Percentiles rank a stretch among this genome's conserved stretches.
Conservation (phyloP, 1,139 yeast genomes). For the Sugiyamaella pinicola region DNA sequence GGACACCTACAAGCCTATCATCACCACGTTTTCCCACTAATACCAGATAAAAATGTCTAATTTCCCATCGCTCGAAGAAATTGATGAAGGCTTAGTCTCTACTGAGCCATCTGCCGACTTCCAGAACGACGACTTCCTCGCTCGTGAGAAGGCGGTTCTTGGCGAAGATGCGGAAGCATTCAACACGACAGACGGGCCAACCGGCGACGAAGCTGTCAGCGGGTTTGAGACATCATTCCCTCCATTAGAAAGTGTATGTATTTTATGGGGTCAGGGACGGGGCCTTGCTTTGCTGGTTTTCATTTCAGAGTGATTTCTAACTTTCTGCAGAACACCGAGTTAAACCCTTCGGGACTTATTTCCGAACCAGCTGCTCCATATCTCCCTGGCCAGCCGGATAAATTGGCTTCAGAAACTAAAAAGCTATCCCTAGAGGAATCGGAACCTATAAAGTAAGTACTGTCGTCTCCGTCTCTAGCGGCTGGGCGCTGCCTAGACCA, state of each 20-base stretch:
- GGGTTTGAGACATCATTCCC: constrained; percentile 46
- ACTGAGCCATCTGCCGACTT: constrained; percentile 41
- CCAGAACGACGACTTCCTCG: constrained; percentile 63
- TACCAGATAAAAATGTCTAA: constrained; percentile 49
- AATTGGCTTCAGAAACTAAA: constrained; percentile 23
- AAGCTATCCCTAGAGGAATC: constrained; percentile 42
- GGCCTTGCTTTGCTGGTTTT: no score
- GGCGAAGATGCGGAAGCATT: constrained; percentile 75
- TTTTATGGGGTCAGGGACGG: no score
- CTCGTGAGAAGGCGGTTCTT: constrained; percentile 80
- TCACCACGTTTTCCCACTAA: no score
- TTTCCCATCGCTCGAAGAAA: constrained; percentile 76
- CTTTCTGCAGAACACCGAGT: background rate
- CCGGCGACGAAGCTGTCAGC: constrained; percentile 56
- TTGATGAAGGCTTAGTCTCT: constrained; percentile 40
- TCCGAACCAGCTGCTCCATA: constrained; percentile 39
- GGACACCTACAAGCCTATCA: no score
- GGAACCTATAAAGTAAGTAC: constrained; percentile 38
- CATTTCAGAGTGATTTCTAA: background rate
- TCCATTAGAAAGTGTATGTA: constrained; percentile 51
- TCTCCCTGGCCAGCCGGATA: constrained; percentile 36
- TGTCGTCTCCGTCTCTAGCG: background rate
- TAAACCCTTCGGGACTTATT: constrained; percentile 34
- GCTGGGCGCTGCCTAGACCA: no score
- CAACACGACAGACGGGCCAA: constrained; percentile 65